phyloP scores from a whole-genome alignment of 371 early-diverging fungal genomes.

The Mortierella sp. region DNA sequence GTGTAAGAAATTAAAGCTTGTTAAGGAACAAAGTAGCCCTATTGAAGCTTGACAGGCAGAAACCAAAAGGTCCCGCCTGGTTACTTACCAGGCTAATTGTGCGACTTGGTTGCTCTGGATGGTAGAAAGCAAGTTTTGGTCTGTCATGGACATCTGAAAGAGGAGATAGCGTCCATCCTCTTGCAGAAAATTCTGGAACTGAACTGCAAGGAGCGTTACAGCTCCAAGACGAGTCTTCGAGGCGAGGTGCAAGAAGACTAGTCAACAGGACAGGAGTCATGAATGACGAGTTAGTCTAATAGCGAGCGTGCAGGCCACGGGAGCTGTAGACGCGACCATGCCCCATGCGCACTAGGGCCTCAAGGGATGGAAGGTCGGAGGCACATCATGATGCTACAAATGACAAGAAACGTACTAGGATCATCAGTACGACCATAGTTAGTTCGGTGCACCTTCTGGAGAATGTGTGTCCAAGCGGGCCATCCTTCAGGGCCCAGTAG shows the following conservation, averaged over 20 bases:
- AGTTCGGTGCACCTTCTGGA: constrained; percentile 38
- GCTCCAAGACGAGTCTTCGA: constrained; percentile 51
- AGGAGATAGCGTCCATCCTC: constrained; percentile 64
- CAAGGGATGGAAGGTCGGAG: not conserved
- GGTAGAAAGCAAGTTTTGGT: constrained; percentile 68
- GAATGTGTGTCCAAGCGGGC: constrained; percentile 53
- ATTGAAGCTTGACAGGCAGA: not conserved
- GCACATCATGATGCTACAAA: not conserved
- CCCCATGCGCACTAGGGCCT: not conserved
- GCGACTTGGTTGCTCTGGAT: constrained; percentile 68
- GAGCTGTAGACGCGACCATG: not conserved
- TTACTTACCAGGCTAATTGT: constrained; percentile 62
- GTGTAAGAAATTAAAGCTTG: not conserved
- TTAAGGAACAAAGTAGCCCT: not conserved
- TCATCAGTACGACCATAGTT: constrained; percentile 52
- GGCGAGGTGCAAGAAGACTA: constrained; percentile 48
- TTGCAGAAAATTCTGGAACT: constrained; percentile 65
- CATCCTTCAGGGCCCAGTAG: constrained; percentile 45
- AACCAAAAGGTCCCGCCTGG: not conserved
- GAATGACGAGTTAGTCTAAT: no score
- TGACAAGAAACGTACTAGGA: constrained; percentile 23
- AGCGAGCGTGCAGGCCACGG: no score
- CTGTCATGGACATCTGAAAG: constrained; percentile 68
- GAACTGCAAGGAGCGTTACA: constrained; percentile 45
- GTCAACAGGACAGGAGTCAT: not conserved